These are phyloP conservation scores for Fistulinella prunicolor DNA, from an alignment of 768 basidiomycete genomes.

Conservation along the genomic window DNA sequence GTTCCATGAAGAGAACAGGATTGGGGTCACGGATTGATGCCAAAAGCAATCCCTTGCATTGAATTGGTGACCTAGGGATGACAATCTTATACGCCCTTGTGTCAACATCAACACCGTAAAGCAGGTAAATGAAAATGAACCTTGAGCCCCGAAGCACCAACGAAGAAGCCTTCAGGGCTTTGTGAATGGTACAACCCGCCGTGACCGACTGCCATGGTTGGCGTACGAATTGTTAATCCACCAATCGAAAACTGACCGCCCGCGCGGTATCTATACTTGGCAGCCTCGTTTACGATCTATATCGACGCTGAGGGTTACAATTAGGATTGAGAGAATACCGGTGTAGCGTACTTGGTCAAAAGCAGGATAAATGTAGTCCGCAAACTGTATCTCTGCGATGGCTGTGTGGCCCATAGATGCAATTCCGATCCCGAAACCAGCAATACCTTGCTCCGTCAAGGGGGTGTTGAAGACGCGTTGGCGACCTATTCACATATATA, in stretches of 20 bases:
- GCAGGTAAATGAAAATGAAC: conserved; percentile 34
- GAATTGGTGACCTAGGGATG: conserved; percentile 91
- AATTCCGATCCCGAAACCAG: conserved; percentile 89
- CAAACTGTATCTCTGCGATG: conserved; percentile 91
- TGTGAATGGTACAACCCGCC: conserved; percentile 94
- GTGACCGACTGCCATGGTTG: conserved; percentile 91
- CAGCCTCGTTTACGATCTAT: conserved; percentile 91
- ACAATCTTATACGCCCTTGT: conserved; percentile 45
- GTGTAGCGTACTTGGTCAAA: conserved; percentile 74
- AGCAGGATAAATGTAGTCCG: conserved; percentile 90
- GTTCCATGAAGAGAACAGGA: conserved; percentile 94
- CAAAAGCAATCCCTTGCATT: conserved; percentile 91
- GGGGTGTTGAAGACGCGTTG: conserved; percentile 97
- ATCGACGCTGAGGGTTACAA: background rate
- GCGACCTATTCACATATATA: conserved; percentile 48
- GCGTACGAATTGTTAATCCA: conserved; percentile 75
- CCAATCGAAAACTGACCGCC: conserved; percentile 84
- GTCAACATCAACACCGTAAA: background rate
- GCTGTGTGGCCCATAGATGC: conserved; percentile 93
- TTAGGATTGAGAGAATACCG: background rate
- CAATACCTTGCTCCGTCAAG: conserved; percentile 89
- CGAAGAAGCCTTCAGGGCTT: conserved; percentile 92
- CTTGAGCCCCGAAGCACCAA: conserved; percentile 88
- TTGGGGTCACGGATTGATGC: conserved; percentile 89
- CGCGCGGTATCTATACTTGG: conserved; percentile 88